Percentiles rank a stretch among this genome's conserved stretches.
Conservation (phyloP, 2,329 filamentous ascomycete genomes). For the Botrytis squamosa region DNA sequence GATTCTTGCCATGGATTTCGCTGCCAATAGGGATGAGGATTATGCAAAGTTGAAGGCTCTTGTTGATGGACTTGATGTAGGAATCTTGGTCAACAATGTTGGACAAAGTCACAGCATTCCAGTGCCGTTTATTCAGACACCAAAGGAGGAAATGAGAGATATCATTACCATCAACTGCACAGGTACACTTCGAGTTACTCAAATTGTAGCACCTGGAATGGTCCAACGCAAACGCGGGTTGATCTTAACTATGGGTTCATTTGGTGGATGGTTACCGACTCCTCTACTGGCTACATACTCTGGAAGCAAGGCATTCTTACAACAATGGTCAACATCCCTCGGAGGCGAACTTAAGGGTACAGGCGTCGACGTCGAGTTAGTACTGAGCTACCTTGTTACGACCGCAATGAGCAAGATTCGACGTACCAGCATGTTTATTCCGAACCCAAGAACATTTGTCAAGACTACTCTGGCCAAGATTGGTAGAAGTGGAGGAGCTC, state of each 20-base stretch:
- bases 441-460: conserved; percentile 81
- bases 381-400: conserved; percentile 89
- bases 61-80: conserved; percentile 73
- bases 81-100: conserved; percentile 94
- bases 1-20: conserved; percentile 87
- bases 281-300: conserved; percentile 94
- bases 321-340: conserved; percentile 90
- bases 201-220: conserved; percentile 82
- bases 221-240: conserved; percentile 79
- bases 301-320: conserved; percentile 95
- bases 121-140: conserved; percentile 79
- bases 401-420: conserved; percentile 97
- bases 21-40: conserved; percentile 73
- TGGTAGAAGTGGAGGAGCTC: conserved; percentile 72
- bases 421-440: conserved; percentile 72
- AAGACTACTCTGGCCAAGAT: conserved; percentile 75
- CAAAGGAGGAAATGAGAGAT: conserved; percentile 74
- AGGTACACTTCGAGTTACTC: conserved; percentile 84
- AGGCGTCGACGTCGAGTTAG: conserved; percentile 85
- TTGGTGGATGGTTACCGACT: conserved; percentile 88
- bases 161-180: conserved; percentile 96
- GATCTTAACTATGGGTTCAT: conserved; percentile 95
- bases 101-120: conserved; percentile 93
- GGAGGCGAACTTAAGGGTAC: conserved; percentile 77
- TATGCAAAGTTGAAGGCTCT: conserved; percentile 71